Evolutionary conservation across 345 rosid genomes (phyloP), one percentile per base, ranked within the genome.

Genomic region (Cardamine resedifolia): DNA sequence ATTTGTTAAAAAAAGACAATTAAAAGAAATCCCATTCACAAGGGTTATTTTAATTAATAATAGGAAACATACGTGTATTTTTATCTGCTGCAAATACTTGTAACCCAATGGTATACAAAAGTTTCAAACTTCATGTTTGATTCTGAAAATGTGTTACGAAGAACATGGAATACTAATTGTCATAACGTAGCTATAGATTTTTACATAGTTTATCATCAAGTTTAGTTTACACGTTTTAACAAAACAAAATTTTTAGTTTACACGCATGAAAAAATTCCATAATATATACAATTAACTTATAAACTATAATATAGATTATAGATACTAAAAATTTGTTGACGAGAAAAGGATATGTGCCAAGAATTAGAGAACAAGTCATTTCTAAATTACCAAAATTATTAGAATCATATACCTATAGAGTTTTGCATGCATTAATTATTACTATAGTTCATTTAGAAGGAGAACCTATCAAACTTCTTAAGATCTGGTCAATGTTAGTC

Each of bases 401-500:
- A n/a, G 23, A 66, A 3, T 34, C 16, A 2, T 10, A 51, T 14
- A 27, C 12, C 8, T 3, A 12, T 50, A 23, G 21, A 10, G 26
- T 21, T 16, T 65, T 55, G 66, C 14, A 4, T 23, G 48, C 15
- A 38, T 19, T 38, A 38, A 5, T 38, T 38, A 11, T 38, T 48
- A 20, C 30, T 38, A n/a, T n/a, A 41, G 34, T 20, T 51, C 30
- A 23, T 12, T 6, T 62, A 2, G 12, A 49, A 50, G 60, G 27
- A 71, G 26, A 41, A 31, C 44, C 26, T 11, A 72, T 45, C 18
- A 60, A 71, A 15, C 7, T 62, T 28, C 6, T 47, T 27, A 45
- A 11, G 9, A 62, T 10, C 31, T 48, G 30, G 63, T 62, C 76
- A 62, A 63, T 28, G 9, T 39, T 19, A 15, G 68, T 51, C 34